Evolutionary conservation across 31 red algal genomes (phyloP).

Genomic region (Endocladia muricata): DNA sequence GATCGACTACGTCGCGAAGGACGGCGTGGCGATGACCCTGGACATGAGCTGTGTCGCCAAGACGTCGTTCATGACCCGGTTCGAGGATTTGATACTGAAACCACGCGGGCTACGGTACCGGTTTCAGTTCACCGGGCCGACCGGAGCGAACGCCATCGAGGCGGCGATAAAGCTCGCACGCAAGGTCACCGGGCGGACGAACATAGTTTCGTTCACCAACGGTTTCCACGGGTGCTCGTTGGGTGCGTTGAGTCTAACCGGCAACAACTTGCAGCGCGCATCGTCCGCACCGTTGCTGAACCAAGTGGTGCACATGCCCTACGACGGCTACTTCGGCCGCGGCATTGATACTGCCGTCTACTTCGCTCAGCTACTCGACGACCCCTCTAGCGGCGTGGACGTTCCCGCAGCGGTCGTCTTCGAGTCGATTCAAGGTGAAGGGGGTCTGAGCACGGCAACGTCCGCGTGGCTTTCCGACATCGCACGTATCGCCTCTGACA

Average conservation of each 20-base stretch:
- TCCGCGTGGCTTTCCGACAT: too few relatives aligned
- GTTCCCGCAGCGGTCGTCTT: background rate
- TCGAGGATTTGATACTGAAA: too few relatives aligned
- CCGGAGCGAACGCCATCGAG: too few relatives aligned
- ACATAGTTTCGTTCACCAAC: slow-evolving; percentile 2
- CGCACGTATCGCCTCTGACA: too few relatives aligned
- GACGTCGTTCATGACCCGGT: too few relatives aligned
- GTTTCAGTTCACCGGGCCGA: background rate
- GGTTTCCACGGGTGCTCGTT: background rate
- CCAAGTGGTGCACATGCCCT: background rate
- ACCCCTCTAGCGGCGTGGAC: background rate
- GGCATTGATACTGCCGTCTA: background rate
- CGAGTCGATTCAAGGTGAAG: slow-evolving; percentile 3
- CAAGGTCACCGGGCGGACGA: too few relatives aligned
- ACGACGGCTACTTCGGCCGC: background rate
- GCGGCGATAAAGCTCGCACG: too few relatives aligned
- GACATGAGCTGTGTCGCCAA: too few relatives aligned
- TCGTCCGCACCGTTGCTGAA: background rate
- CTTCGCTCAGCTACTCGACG: background rate
- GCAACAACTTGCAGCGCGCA: background rate
- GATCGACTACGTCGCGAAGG: too few relatives aligned
- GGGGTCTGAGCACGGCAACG: background rate
- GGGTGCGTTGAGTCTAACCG: background rate
- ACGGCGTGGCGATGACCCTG: too few relatives aligned
- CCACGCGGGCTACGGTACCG: too few relatives aligned